A percentile compares a stretch with the other conserved stretches of the same genome.
phyloP scores from a whole-genome alignment of 768 basidiomycete species.

The Suillus hirtellus region DNA sequence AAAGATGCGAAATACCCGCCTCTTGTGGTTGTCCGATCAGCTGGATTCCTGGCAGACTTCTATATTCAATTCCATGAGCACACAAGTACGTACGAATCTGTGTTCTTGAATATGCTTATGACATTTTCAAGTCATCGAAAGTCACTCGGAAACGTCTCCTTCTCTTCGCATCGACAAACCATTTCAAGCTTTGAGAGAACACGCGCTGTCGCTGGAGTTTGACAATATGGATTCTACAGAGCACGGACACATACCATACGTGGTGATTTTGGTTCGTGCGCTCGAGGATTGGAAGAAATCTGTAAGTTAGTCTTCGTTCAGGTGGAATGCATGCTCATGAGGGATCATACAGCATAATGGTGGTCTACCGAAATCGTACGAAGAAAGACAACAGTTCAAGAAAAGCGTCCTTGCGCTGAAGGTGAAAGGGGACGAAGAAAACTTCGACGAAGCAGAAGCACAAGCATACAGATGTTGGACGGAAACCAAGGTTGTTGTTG shows the following conservation, averaged over 20 bases:
- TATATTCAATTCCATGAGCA: conserved; percentile 90
- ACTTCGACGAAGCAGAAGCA: conserved; percentile 91
- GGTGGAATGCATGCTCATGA: neutral
- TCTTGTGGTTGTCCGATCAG: conserved; percentile 77
- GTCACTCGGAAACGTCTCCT: conserved; percentile 73
- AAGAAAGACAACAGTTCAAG: conserved; percentile 82
- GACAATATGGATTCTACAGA: conserved; percentile 83
- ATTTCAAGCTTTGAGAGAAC: conserved; percentile 78
- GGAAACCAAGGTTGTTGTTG: conserved; percentile 41
- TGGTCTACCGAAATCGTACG: conserved; percentile 47
- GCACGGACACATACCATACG: conserved; percentile 88
- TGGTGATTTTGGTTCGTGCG: conserved; percentile 82
- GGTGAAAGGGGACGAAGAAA: conserved; percentile 87
- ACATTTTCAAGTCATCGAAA: conserved; percentile 71
- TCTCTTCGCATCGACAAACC: conserved; percentile 87
- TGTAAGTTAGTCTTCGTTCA: conserved; percentile 42
- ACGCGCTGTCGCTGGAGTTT: conserved; percentile 72
- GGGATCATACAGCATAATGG: conserved; percentile 59
- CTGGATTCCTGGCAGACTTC: conserved; percentile 90
- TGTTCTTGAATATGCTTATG: neutral
- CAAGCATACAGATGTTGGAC: conserved; percentile 86
- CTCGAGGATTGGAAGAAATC: conserved; percentile 80
- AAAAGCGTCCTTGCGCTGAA: conserved; percentile 59
- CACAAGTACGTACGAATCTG: conserved; percentile 52
- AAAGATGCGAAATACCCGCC: conserved; percentile 55